A percentile compares a stretch with the other conserved stretches of the same genome.
phyloP scores from a whole-genome alignment of 768 basidiomycete species.

The Phlebiopsis flavidoalba region DNA sequence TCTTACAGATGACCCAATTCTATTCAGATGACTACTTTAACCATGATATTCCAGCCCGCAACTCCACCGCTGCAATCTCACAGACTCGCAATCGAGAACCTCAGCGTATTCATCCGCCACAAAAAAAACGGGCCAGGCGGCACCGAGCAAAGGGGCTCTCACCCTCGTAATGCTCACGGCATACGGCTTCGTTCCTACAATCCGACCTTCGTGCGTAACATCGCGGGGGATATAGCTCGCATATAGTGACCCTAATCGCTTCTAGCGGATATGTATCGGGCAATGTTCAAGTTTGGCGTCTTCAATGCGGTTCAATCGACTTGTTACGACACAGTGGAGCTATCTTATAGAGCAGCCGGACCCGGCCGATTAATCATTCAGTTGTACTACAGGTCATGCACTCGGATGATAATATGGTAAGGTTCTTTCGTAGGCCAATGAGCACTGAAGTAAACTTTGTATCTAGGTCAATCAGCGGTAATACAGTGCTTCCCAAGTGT shows the following conservation, averaged over 20 bases:
- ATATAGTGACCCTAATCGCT: not conserved
- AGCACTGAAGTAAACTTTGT: not conserved
- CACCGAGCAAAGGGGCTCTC: constrained; percentile 10
- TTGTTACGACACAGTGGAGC: constrained; percentile 67
- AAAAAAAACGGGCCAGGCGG: not conserved
- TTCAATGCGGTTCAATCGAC: constrained; percentile 91
- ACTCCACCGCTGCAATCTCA: not conserved
- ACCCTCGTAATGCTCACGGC: constrained; percentile 36
- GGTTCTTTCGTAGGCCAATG: constrained; percentile 4
- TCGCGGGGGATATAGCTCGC: not conserved
- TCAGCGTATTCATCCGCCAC: not conserved
- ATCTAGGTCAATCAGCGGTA: constrained; percentile 70
- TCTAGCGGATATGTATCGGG: constrained; percentile 77
- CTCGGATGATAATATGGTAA: constrained; percentile 62
- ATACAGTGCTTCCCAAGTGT: constrained; percentile 5
- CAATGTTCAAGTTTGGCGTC: constrained; percentile 80
- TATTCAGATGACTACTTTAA: not conserved
- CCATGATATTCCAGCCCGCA: not conserved
- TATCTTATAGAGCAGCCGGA: not conserved
- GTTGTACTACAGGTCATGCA: constrained; percentile 43
- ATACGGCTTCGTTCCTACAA: constrained; percentile 60
- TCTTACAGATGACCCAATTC: not conserved
- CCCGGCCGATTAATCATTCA: too few relatives aligned
- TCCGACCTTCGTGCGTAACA: constrained; percentile 60
- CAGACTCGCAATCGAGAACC: not conserved